Conservation (phyloP, 139 green algal genomes). For the Klebsormidium nitens region DNA sequence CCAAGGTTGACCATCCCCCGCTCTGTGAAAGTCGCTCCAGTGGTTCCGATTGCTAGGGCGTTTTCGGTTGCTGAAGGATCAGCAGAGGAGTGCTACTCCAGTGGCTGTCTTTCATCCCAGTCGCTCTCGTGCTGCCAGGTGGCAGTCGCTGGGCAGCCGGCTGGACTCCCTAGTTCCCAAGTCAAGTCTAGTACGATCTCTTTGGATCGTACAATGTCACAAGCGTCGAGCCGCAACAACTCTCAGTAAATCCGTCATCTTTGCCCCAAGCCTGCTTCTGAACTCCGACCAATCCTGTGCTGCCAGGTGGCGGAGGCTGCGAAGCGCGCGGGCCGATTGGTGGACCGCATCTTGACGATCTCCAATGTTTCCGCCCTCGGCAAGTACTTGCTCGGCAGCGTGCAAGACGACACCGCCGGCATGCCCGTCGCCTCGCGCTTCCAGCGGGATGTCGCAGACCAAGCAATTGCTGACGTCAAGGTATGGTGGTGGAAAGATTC, state of each 20-base stretch:
- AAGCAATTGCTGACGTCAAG: conserved; percentile 10
- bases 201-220: background rate
- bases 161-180: background rate
- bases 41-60: too few species aligned
- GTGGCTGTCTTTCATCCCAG: too few species aligned
- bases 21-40: too few species aligned
- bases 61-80: too few species aligned
- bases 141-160: background rate
- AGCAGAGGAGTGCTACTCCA: too few species aligned
- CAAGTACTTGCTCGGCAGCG: conserved; percentile 23
- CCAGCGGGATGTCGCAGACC: conserved; percentile 18
- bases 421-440: conserved; percentile 20
- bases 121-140: too few species aligned
- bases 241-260: background rate
- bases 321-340: conserved; percentile 35
- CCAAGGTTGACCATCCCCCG: too few species aligned
- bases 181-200: background rate
- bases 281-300: background rate
- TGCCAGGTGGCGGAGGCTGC: conserved; percentile 38
- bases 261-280: background rate
- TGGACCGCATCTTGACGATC: conserved; percentile 33
- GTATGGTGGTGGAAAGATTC: conserved; percentile 17
- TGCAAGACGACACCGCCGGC: background rate
- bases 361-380: conserved; percentile 16
- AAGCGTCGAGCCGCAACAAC: background rate